phyloP scores from a whole-genome alignment of 495 filamentous ascomycete species.

The Talaromyces thailandensis region DNA sequence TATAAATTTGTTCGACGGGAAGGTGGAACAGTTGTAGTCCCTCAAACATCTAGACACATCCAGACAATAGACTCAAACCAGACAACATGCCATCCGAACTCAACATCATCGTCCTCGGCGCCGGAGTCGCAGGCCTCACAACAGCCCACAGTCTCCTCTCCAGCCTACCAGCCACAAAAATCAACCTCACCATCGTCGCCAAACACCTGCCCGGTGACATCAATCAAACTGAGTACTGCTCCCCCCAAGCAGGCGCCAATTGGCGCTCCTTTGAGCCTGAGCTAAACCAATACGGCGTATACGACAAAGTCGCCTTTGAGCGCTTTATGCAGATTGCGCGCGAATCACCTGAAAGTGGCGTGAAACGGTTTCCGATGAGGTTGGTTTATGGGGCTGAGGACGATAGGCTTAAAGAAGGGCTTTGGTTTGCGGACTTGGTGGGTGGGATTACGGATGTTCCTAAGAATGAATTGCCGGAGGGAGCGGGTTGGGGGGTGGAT shows the following conservation, averaged over 20 bases:
- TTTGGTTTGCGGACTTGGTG: slow-evolving; percentile 5
- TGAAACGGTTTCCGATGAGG: slow-evolving; percentile 1
- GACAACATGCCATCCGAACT: not conserved
- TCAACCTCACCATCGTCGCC: slow-evolving; percentile 2
- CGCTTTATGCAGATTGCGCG: not conserved
- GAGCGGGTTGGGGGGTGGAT: not conserved
- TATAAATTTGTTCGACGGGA: no score
- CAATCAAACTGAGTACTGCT: slow-evolving; percentile 3
- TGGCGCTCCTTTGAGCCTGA: slow-evolving; percentile 4
- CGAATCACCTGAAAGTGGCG: slow-evolving; percentile 2
- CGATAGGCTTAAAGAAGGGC: not conserved
- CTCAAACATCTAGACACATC: not conserved
- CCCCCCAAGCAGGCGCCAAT: slow-evolving; percentile 5
- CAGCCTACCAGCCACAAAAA: not conserved
- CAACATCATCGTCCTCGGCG: slow-evolving; percentile 3
- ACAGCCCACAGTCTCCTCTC: not conserved
- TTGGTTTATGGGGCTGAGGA: not conserved
- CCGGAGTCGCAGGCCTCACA: slow-evolving; percentile 12
- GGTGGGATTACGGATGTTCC: slow-evolving; percentile 4
- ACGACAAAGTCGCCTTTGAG: slow-evolving; percentile 6
- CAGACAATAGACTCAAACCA: not conserved
- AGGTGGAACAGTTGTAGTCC: no score
- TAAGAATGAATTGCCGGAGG: slow-evolving; percentile 6
- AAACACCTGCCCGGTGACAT: slow-evolving; percentile 6
- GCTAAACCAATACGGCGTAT: slow-evolving; percentile 3